A percentile compares a stretch with the other conserved stretches of the same genome.
Conservation (phyloP, 2,329 filamentous ascomycete genomes). For the Pezicula carpinea region DNA sequence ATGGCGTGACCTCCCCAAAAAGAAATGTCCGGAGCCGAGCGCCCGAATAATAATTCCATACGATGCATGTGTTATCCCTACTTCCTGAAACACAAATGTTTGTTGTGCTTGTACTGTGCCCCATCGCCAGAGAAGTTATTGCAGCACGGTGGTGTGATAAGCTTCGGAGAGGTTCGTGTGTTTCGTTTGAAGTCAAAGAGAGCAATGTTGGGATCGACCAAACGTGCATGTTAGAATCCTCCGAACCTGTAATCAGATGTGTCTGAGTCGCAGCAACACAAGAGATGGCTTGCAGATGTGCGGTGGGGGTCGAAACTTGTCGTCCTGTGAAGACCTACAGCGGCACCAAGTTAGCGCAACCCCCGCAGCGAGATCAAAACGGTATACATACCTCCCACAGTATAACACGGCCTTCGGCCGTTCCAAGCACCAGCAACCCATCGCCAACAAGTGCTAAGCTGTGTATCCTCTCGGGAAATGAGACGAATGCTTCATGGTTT, state of each 20-base stretch:
- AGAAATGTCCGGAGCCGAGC: conserved; percentile 76
- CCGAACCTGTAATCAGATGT: conserved; percentile 72
- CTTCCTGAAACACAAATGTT: conserved; percentile 82
- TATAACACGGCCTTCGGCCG: conserved; percentile 78
- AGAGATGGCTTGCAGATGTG: conserved; percentile 77
- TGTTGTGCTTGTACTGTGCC: conserved; percentile 65
- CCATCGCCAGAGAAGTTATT: conserved; percentile 60
- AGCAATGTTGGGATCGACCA: conserved; percentile 81
- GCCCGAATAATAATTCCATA: conserved; percentile 88
- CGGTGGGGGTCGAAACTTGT: conserved; percentile 68
- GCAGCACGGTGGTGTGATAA: conserved; percentile 73
- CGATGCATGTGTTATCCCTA: conserved; percentile 80
- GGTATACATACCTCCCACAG: conserved; percentile 78
- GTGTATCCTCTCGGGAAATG: conserved; percentile 82
- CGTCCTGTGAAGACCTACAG: conserved; percentile 67
- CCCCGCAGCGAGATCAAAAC: conserved; percentile 4
- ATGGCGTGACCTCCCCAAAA: conserved; percentile 61
- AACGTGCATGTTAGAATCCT: conserved; percentile 86
- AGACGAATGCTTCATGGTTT: conserved; percentile 82
- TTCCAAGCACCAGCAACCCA: conserved; percentile 71
- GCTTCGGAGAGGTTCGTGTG: conserved; percentile 68
- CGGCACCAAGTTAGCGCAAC: conserved; percentile 13
- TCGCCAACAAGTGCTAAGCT: conserved; percentile 69
- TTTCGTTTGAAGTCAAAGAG: conserved; percentile 47
- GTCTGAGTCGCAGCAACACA: conserved; percentile 67